Evolutionary conservation across 257 asterid genomes (phyloP).

Genomic region (Nyctanthes arbortristis): DNA sequence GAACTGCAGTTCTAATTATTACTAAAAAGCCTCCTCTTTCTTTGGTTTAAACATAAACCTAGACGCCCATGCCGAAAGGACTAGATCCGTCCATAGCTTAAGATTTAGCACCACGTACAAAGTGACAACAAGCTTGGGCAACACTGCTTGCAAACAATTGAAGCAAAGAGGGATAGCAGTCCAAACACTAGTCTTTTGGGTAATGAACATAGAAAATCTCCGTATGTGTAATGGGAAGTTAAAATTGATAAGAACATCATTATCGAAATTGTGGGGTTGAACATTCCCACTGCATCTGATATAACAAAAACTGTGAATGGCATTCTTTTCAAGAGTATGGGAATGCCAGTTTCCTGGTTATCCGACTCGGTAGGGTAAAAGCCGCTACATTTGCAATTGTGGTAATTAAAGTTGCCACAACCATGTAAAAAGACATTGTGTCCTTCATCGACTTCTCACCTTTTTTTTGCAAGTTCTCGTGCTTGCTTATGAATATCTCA

Average conservation of each 20-base stretch:
- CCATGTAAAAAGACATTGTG: conserved; percentile 38
- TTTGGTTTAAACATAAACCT: background rate
- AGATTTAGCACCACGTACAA: too few species aligned
- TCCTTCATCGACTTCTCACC: conserved; percentile 44
- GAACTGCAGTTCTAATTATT: too few species aligned
- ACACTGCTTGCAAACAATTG: conserved; percentile 4
- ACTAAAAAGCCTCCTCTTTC: conserved; percentile 1
- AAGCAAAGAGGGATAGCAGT: conserved; percentile 4
- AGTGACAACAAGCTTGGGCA: background rate
- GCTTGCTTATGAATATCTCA: conserved; percentile 26
- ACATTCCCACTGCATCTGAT: too few species aligned
- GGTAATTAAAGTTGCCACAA: conserved; percentile 34
- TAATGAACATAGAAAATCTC: too few species aligned
- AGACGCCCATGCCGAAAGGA: conserved; percentile 6
- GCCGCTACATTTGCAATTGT: conserved; percentile 36
- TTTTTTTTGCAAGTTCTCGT: conserved; percentile 21
- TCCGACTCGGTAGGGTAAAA: conserved; percentile 37
- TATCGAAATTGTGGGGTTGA: conserved; percentile 8
- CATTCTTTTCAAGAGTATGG: conserved; percentile 11
- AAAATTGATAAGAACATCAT: conserved; percentile 26
- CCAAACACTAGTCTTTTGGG: too few species aligned
- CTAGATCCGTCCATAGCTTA: conserved; percentile 9
- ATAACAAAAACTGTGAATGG: conserved; percentile 26
- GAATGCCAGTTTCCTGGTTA: conserved; percentile 21
- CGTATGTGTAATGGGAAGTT: conserved; percentile 10